Conservation (phyloP, 169 alveolate genomes). For the Plasmodium vivax region DNA sequence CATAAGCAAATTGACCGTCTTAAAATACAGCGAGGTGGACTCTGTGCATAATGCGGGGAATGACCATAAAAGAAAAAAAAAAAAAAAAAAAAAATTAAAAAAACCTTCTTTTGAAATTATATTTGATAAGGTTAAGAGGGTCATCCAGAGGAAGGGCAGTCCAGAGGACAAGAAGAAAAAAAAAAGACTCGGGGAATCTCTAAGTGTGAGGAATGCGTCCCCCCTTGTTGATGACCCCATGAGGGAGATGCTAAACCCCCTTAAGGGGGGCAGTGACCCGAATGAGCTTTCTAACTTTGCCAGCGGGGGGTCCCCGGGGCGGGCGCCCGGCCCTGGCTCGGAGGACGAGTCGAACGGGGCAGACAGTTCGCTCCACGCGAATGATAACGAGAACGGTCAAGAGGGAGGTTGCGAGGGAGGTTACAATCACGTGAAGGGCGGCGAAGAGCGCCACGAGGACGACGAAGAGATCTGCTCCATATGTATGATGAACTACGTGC, state of each 20-base stretch:
- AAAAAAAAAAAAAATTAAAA: slow-evolving; percentile 21
- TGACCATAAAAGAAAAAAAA: not conserved
- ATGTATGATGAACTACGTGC: slow-evolving; percentile 73
- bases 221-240: not conserved
- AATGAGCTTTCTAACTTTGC: not conserved
- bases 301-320: not conserved
- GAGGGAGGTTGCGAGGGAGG: not conserved
- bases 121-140: slow-evolving; percentile 50
- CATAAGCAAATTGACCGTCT: slow-evolving; percentile 74
- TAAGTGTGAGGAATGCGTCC: not conserved
- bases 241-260: slow-evolving; percentile 41
- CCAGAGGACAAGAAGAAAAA: not conserved
- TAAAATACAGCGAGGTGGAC: slow-evolving; percentile 66
- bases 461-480: slow-evolving; percentile 50
- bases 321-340: not conserved
- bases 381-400: slow-evolving; percentile 28
- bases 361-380: not conserved
- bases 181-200: not conserved
- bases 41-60: slow-evolving; percentile 10
- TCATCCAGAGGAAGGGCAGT: slow-evolving; percentile 2
- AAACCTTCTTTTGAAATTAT: slow-evolving; percentile 68
- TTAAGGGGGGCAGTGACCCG: not conserved
- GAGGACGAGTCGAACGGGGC: slow-evolving; percentile 50
- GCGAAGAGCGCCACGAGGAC: not conserved
- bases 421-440: not conserved